Conservation (phyloP, 495 filamentous ascomycete species). For the Podospora pseudoanserina region DNA sequence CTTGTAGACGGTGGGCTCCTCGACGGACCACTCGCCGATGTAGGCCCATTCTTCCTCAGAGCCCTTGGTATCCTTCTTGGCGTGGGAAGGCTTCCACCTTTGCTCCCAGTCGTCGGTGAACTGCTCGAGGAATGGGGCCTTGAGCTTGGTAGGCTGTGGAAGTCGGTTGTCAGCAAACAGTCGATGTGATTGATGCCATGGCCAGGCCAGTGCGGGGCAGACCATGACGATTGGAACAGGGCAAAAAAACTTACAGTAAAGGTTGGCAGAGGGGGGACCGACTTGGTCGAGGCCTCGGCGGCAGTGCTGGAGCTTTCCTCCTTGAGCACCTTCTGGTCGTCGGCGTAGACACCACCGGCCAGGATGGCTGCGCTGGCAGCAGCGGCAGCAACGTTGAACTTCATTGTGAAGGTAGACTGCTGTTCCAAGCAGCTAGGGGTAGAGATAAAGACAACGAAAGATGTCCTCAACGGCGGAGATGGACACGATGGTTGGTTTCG, state of each 20-base stretch:
- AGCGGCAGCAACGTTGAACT: constrained; percentile 71
- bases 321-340: constrained; percentile 59
- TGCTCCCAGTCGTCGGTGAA: constrained; percentile 93
- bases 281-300: constrained; percentile 54
- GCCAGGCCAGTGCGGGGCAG: neutral
- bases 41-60: constrained; percentile 96
- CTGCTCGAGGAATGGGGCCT: constrained; percentile 96
- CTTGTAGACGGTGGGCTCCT: constrained; percentile 89
- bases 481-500: constrained; percentile 14
- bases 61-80: constrained; percentile 81
- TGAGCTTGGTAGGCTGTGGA: constrained; percentile 73
- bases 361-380: constrained; percentile 70
- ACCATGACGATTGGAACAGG: constrained; percentile 14
- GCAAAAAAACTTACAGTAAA: constrained; percentile 69
- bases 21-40: constrained; percentile 92
- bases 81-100: constrained; percentile 89
- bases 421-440: constrained; percentile 18
- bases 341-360: constrained; percentile 64
- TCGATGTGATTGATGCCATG: neutral
- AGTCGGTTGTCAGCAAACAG: constrained; percentile 30
- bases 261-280: constrained; percentile 62
- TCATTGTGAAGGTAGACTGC: constrained; percentile 46
- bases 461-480: constrained; percentile 25
- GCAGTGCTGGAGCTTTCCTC: constrained; percentile 40
- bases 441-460: constrained; percentile 19